A percentile compares a stretch with the other conserved stretches of the same genome.
phyloP scores from a whole-genome alignment of 441 rosid species.

The Erysimum pusillum region DNA sequence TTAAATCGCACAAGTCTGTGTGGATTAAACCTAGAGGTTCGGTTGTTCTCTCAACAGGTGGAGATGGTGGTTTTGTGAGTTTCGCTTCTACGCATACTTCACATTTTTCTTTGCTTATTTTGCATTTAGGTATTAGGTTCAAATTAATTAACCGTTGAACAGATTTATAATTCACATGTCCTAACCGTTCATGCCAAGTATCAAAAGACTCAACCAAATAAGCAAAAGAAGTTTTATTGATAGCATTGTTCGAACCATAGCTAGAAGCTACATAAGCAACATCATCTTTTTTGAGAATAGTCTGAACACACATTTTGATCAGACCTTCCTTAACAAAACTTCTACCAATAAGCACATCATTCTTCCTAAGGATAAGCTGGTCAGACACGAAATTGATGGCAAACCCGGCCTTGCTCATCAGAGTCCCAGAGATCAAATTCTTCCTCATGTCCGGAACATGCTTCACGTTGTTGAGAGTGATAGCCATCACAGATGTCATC shows the following conservation, averaged over 20 bases:
- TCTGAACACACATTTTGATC: neutral
- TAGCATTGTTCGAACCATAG: neutral
- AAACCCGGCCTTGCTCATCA: neutral
- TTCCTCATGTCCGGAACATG: neutral
- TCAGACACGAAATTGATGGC: neutral
- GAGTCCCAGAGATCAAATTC: neutral
- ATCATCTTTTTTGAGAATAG: neutral
- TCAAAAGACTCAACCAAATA: neutral
- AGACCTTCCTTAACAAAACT: neutral
- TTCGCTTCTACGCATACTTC: neutral
- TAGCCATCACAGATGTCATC: neutral
- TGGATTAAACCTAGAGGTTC: too few relatives aligned
- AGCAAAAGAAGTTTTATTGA: neutral
- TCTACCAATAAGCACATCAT: neutral
- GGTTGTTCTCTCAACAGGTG: too few relatives aligned
- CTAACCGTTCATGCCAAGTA: neutral
- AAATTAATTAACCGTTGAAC: neutral
- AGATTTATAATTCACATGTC: neutral
- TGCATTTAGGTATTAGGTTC: neutral
- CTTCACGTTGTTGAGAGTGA: neutral
- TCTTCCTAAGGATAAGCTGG: neutral
- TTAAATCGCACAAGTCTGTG: neutral
- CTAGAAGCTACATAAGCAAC: too few relatives aligned
- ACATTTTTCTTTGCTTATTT: neutral
- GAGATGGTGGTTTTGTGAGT: neutral